phyloP scores from a whole-genome alignment of 768 basidiomycete genomes.

The Psilocybe cubensis region DNA sequence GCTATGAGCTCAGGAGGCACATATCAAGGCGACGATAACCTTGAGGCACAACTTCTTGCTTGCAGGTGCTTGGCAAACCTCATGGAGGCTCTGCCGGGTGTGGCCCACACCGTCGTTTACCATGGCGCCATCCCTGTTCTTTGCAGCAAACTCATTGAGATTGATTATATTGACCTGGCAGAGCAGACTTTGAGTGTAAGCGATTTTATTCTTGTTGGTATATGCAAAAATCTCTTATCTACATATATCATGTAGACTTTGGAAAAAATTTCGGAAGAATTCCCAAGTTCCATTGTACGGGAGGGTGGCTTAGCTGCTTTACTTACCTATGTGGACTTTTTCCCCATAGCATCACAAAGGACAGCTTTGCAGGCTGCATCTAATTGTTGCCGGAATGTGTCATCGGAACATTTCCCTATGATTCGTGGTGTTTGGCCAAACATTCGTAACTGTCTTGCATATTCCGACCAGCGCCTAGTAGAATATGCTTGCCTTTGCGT shows the following conservation, averaged over 20 bases:
- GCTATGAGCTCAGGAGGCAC: constrained; percentile 76
- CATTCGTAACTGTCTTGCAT: constrained; percentile 88
- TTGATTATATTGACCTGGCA: constrained; percentile 96
- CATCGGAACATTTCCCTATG: constrained; percentile 87
- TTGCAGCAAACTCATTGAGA: constrained; percentile 96
- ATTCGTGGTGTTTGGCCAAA: constrained; percentile 91
- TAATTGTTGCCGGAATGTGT: constrained; percentile 94
- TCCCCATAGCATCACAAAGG: constrained; percentile 95
- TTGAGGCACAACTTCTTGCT: constrained; percentile 94
- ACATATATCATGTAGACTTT: constrained; percentile 70
- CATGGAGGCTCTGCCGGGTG: constrained; percentile 98
- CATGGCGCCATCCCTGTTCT: constrained; percentile 98
- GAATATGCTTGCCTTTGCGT: constrained; percentile 96
- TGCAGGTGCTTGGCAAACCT: constrained; percentile 97
- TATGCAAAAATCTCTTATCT: constrained; percentile 16
- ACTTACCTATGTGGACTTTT: constrained; percentile 97
- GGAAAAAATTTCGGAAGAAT: constrained; percentile 98
- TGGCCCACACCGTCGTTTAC: constrained; percentile 96
- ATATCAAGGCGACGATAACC: constrained; percentile 81
- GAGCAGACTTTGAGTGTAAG: constrained; percentile 97
- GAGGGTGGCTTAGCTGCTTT: constrained; percentile 94
- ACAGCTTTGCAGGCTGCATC: constrained; percentile 96
- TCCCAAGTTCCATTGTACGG: constrained; percentile 92
- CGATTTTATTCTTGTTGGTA: constrained; percentile 13
- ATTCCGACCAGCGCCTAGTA: constrained; percentile 95